Evolutionary conservation across 306 rosid species (phyloP).

Genomic region (Adenanthera pavonina): DNA sequence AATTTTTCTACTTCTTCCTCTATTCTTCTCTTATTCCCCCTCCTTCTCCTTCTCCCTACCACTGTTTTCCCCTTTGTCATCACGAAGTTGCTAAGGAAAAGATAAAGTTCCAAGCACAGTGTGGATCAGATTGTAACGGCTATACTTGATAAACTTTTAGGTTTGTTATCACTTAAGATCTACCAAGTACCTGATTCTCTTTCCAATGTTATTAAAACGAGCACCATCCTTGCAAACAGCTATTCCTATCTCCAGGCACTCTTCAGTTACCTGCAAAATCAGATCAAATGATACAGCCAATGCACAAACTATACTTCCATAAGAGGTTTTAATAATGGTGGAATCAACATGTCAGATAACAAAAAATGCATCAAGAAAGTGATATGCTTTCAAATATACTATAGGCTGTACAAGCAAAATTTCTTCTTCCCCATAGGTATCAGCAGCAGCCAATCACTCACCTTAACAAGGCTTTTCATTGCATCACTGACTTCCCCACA

Average conservation of each 20-base stretch:
- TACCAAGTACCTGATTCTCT: constrained; percentile 75
- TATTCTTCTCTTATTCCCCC: no score
- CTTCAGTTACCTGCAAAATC: constrained; percentile 73
- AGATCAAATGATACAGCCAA: constrained; percentile 30
- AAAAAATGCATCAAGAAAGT: constrained; percentile 26
- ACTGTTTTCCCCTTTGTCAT: no score
- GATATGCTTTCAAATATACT: constrained; percentile 12
- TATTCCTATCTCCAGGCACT: constrained; percentile 92
- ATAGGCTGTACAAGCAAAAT: not conserved
- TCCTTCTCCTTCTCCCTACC: no score
- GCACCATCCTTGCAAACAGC: constrained; percentile 91
- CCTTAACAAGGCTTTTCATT: constrained; percentile 79
- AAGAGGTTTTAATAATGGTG: constrained; percentile 3
- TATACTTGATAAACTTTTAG: not conserved
- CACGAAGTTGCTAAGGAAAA: not conserved
- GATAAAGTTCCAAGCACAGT: not conserved
- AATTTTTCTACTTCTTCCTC: no score
- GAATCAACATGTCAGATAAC: constrained; percentile 15
- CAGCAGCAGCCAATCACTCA: constrained; percentile 43
- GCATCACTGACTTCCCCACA: constrained; percentile 87
- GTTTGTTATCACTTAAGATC: not conserved
- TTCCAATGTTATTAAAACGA: constrained; percentile 86
- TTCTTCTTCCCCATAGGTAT: constrained; percentile 5
- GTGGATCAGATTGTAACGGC: not conserved
- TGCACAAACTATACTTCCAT: constrained; percentile 15